phyloP scores from a whole-genome alignment of 495 filamentous ascomycete genomes.

The Parachaetomium inaequale region DNA sequence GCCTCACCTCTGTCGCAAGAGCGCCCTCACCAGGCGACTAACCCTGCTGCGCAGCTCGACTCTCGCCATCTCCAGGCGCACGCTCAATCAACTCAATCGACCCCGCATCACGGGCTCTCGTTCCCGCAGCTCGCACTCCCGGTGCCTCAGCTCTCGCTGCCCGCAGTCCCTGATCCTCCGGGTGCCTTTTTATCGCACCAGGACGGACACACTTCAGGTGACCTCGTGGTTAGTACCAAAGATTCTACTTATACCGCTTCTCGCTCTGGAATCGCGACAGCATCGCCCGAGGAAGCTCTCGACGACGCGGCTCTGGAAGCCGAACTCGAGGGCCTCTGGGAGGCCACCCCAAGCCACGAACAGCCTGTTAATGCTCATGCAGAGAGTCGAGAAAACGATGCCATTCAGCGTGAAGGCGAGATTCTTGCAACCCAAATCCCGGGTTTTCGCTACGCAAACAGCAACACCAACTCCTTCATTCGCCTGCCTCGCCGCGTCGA shows the following conservation, averaged over 20 bases:
- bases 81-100: background rate
- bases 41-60: conserved; percentile 12
- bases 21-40: conserved; percentile 16
- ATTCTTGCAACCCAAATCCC: conserved; percentile 10
- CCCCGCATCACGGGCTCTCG: background rate
- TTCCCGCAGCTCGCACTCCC: background rate
- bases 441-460: conserved; percentile 22
- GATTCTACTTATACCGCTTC: conserved; percentile 11
- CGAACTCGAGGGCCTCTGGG: conserved; percentile 14
- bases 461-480: background rate
- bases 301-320: conserved; percentile 16
- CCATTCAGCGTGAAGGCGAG: background rate
- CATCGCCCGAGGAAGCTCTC: conserved; percentile 8
- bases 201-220: conserved; percentile 33
- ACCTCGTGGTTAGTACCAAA: conserved; percentile 32
- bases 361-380: conserved; percentile 24
- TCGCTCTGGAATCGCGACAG: background rate
- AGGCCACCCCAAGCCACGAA: conserved; percentile 6
- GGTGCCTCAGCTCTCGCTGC: conserved; percentile 14
- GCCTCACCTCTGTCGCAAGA: conserved; percentile 10
- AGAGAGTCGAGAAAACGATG: conserved; percentile 9
- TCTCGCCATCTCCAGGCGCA: background rate
- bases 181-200: conserved; percentile 23
- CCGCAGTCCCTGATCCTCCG: conserved; percentile 31
- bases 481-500: conserved; percentile 21